phyloP scores from a whole-genome alignment of 345 rosid genomes.

The Excoecaria agallocha region DNA sequence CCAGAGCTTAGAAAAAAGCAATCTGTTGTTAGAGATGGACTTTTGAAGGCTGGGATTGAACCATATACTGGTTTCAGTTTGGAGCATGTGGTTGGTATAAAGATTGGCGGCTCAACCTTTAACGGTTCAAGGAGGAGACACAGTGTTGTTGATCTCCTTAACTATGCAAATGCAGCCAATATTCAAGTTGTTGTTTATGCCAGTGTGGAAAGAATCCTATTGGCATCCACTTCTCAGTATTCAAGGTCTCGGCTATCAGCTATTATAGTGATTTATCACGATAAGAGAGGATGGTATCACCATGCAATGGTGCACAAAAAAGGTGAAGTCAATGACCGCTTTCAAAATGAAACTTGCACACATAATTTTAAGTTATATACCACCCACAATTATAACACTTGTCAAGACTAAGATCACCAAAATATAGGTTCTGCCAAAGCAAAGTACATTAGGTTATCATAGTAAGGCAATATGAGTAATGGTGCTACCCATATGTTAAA shows the following conservation, averaged over 20 bases:
- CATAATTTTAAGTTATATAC: too few relatives aligned
- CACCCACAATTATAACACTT: too few relatives aligned
- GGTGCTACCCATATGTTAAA: too few relatives aligned
- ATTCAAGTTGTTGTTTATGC: slow-evolving; percentile 68
- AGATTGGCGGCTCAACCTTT: slow-evolving; percentile 89
- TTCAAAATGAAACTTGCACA: too few relatives aligned
- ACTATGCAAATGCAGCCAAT: slow-evolving; percentile 51
- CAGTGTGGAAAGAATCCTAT: slow-evolving; percentile 69
- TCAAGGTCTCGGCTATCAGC: slow-evolving; percentile 43
- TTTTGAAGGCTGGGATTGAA: slow-evolving; percentile 73
- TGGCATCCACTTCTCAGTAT: slow-evolving; percentile 50
- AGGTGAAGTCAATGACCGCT: too few relatives aligned
- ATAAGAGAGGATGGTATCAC: slow-evolving; percentile 61
- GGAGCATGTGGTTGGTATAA: slow-evolving; percentile 75
- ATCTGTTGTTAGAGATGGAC: slow-evolving; percentile 68
- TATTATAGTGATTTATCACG: slow-evolving; percentile 71
- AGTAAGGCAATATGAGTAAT: too few relatives aligned
- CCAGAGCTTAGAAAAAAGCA: slow-evolving; percentile 84
- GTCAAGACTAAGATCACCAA: too few relatives aligned
- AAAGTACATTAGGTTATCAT: too few relatives aligned
- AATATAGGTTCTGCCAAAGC: too few relatives aligned
- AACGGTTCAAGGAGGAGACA: slow-evolving; percentile 68
- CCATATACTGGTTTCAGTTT: slow-evolving; percentile 69
- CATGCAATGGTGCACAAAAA: slow-evolving; percentile 76
- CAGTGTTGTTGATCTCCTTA: slow-evolving; percentile 78